Evolutionary conservation across 1,139 yeast species (phyloP).

Genomic region (Hanseniaspora sp.): DNA sequence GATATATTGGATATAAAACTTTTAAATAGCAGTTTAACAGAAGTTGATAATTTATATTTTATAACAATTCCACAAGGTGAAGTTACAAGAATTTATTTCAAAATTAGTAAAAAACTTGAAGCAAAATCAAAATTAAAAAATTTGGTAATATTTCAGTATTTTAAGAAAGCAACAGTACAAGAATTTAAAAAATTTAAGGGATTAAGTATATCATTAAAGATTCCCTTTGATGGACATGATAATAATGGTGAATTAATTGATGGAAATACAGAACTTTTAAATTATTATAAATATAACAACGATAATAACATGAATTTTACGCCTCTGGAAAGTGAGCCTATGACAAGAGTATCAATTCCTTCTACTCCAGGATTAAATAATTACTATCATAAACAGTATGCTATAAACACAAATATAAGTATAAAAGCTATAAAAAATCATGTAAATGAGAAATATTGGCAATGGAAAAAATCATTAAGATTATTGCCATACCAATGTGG

Average conservation of each 20-base stretch:
- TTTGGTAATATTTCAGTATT: slow-evolving; percentile 12
- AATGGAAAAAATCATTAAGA: slow-evolving; percentile 15
- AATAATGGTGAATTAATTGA: not conserved
- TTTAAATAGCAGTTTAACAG: not conserved
- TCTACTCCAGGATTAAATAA: slow-evolving; percentile 1
- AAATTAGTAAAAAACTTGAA: slow-evolving; percentile 1
- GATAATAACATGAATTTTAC: not conserved
- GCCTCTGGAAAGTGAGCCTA: slow-evolving; percentile 7
- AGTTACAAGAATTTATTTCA: not conserved
- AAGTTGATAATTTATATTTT: not conserved
- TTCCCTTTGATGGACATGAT: not conserved
- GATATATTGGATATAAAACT: slow-evolving; percentile 4
- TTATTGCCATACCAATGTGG: slow-evolving; percentile 20
- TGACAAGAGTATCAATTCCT: slow-evolving; percentile 12
- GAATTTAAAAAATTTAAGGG: slow-evolving; percentile 15
- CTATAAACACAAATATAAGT: not conserved
- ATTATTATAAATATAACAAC: not conserved
- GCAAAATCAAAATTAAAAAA: slow-evolving; percentile 2
- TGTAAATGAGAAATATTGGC: slow-evolving; percentile 12
- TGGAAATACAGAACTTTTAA: not conserved
- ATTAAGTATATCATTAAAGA: slow-evolving; percentile 4
- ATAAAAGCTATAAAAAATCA: slow-evolving; percentile 7
- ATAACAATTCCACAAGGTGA: slow-evolving; percentile 4
- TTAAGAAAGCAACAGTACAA: slow-evolving; percentile 7
- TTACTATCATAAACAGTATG: not conserved